phyloP scores from a whole-genome alignment of 2,329 filamentous ascomycete genomes.

The Cladophialophora bantiana region DNA sequence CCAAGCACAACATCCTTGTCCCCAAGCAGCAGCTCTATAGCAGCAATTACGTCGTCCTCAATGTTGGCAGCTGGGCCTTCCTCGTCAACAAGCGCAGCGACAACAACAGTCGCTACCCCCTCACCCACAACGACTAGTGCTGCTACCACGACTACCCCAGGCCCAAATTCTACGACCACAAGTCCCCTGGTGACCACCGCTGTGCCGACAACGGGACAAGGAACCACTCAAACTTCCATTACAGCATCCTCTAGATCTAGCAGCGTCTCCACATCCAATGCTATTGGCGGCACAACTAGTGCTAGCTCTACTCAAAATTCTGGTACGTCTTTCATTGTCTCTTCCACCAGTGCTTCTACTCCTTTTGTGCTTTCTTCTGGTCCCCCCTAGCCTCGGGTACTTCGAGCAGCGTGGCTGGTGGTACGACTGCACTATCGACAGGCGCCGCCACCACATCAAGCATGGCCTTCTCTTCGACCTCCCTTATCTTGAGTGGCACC shows the following conservation, averaged over 20 bases:
- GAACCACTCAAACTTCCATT: slow-evolving; percentile 11
- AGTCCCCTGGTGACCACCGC: background rate
- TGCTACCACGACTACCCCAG: background rate
- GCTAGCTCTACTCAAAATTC: slow-evolving; percentile 18
- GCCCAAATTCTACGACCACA: slow-evolving; percentile 13
- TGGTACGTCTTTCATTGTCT: slow-evolving; percentile 24
- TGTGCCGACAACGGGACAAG: background rate
- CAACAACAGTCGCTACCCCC: background rate
- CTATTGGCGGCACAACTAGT: slow-evolving; percentile 13
- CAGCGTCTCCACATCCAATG: slow-evolving; percentile 9
- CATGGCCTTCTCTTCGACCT: background rate
- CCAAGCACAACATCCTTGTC: slow-evolving; percentile 24
- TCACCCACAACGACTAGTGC: slow-evolving; percentile 7
- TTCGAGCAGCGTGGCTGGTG: background rate
- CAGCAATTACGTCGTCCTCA: slow-evolving; percentile 7
- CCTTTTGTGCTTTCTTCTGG: slow-evolving; percentile 4
- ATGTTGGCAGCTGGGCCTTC: background rate
- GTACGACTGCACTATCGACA: slow-evolving; percentile 6
- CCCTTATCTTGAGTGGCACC: background rate
- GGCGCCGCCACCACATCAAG: slow-evolving; percentile 3
- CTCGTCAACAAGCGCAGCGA: background rate
- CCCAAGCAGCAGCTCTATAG: slow-evolving; percentile 23
- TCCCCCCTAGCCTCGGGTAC: slow-evolving; percentile 5
- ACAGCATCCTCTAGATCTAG: slow-evolving; percentile 6
- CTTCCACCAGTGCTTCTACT: slow-evolving; percentile 24